These are phyloP conservation scores for Penicillium desertorum DNA, from an alignment of 495 filamentous ascomycete species.

Conservation along the genomic window DNA sequence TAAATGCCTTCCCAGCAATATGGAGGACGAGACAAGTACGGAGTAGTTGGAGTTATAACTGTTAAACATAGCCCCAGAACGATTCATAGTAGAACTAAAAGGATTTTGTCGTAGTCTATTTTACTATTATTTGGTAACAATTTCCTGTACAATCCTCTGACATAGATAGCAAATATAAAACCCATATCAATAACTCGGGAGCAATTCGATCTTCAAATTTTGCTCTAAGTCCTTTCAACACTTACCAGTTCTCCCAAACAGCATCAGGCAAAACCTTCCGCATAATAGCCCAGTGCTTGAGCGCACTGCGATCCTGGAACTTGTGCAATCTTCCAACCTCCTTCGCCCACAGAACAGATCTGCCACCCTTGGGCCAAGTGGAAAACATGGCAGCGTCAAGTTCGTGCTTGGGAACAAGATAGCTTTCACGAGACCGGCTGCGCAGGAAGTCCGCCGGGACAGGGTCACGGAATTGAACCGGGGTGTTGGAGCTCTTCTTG, in stretches of 20 bases:
- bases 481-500: slow-evolving; percentile 40
- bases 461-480: slow-evolving; percentile 68
- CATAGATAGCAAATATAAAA: slow-evolving; percentile 1
- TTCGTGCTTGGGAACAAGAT: slow-evolving; percentile 73
- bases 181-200: neutral
- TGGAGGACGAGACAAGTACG: neutral
- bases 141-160: neutral
- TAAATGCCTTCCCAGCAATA: neutral
- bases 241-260: slow-evolving; percentile 89
- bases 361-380: slow-evolving; percentile 34
- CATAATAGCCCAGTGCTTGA: slow-evolving; percentile 91
- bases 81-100: neutral
- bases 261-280: slow-evolving; percentile 71
- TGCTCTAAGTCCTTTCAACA: neutral
- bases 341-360: slow-evolving; percentile 25
- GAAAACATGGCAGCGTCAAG: slow-evolving; percentile 55
- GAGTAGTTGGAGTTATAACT: neutral
- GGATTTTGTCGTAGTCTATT: neutral
- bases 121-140: neutral
- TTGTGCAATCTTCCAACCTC: slow-evolving; percentile 58
- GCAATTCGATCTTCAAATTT: neutral
- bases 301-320: slow-evolving; percentile 71
- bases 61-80: neutral
- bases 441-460: slow-evolving; percentile 65
- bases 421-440: slow-evolving; percentile 64